A percentile compares a stretch with the other conserved stretches of the same genome.
Evolutionary conservation across 352 stramenopile genomes (phyloP).

Genomic region (Phytophthora capsici): DNA sequence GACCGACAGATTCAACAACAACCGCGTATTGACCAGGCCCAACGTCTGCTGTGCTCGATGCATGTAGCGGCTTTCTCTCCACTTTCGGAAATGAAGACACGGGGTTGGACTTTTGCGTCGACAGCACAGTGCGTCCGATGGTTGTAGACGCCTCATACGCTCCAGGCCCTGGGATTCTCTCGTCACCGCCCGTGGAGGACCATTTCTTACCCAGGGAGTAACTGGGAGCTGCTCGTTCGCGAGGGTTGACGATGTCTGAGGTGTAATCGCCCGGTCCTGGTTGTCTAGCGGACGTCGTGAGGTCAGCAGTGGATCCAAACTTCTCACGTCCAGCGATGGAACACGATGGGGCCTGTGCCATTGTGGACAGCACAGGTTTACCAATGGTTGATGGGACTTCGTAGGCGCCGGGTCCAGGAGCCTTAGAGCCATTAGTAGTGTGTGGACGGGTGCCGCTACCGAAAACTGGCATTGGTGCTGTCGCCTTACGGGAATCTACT

Average conservation of each 20-base stretch:
- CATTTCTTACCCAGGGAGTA: conserved; percentile 85
- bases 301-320: conserved; percentile 72
- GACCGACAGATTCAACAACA: conserved; percentile 67
- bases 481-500: conserved; percentile 77
- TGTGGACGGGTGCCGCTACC: conserved; percentile 65
- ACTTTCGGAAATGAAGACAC: conserved; percentile 72
- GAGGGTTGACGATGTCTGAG: conserved; percentile 67
- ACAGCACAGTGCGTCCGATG: conserved; percentile 71
- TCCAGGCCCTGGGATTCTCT: conserved; percentile 66
- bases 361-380: conserved; percentile 8
- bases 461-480: conserved; percentile 68
- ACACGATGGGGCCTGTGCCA: conserved; percentile 55
- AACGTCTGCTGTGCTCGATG: conserved; percentile 56
- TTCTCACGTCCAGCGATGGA: conserved; percentile 83
- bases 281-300: conserved; percentile 49
- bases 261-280: conserved; percentile 77
- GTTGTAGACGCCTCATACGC: conserved; percentile 66
- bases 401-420: conserved; percentile 66
- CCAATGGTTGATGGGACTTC: conserved; percentile 77
- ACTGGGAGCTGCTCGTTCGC: conserved; percentile 62
- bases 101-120: conserved; percentile 71
- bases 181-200: conserved; percentile 42
- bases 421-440: conserved; percentile 58
- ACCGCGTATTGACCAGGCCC: conserved; percentile 79
- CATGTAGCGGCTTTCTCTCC: conserved; percentile 66